These are phyloP conservation scores for Guadua angustifolia DNA, from an alignment of 176 grass and related monocot genomes.

Conservation along the genomic window DNA sequence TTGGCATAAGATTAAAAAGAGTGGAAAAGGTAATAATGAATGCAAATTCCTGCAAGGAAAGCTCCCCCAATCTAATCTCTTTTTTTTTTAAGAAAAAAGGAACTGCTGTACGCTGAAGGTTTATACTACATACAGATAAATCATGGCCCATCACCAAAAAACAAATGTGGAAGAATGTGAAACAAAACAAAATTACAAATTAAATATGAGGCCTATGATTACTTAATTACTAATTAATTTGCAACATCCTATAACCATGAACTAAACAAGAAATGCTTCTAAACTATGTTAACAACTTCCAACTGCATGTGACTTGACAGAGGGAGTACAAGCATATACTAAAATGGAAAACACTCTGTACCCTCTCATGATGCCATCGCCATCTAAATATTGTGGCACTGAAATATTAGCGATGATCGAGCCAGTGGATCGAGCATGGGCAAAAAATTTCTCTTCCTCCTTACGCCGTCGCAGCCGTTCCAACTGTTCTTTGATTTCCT, in stretches of 20 bases:
- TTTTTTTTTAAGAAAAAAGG: not conserved
- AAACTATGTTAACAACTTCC: constrained; percentile 33
- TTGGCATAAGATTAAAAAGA: constrained; percentile 8
- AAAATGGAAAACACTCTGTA: constrained; percentile 52
- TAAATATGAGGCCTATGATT: not conserved
- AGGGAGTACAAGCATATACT: not conserved
- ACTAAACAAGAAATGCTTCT: constrained; percentile 21
- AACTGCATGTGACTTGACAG: not conserved
- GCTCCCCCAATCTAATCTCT: not conserved
- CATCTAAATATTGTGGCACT: constrained; percentile 72
- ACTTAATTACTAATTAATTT: constrained; percentile 23
- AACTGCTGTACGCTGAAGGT: constrained; percentile 18
- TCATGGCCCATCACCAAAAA: constrained; percentile 10
- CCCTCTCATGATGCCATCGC: constrained; percentile 77
- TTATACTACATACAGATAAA: constrained; percentile 30
- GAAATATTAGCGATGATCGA: constrained; percentile 72
- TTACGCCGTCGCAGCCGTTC: constrained; percentile 73
- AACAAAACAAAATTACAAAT: constrained; percentile 17
- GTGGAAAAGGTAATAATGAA: not conserved
- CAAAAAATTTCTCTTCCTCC: constrained; percentile 76
- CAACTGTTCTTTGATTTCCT: constrained; percentile 90
- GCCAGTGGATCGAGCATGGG: constrained; percentile 61
- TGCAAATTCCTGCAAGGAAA: constrained; percentile 31
- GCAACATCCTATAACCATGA: not conserved
- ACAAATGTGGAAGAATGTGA: constrained; percentile 36